Base-by-base conservation (phyloP, 2,329 filamentous ascomycete species). In the Cladophialophora bantiana region DNA sequence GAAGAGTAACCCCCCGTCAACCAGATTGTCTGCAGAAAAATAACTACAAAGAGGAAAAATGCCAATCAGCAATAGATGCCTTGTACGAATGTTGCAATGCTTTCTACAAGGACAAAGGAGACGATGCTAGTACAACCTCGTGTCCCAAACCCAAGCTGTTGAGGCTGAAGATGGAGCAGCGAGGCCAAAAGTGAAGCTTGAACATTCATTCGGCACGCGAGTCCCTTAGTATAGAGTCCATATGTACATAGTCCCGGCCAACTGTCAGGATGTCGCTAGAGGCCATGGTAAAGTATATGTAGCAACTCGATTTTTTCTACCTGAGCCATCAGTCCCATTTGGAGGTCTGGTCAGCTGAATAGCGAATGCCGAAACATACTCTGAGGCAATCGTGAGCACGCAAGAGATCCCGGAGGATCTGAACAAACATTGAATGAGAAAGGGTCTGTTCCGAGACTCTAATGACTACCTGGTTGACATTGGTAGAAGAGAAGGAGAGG, bases 341-440 rank as follows among this genome's bases (percentile, higher is more conserved):
- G 78, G 77, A 75, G 82, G 79, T 86, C 83, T 85, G 89, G 88
- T 81, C 89, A 91, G 88, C 84, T 84, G 81, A 84, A 86, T 83
- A 89, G 87, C 86, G 86, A 90, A 88, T 87, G 89, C 85, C 59
- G 40, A 56, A 83, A 83, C 81, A 83, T 84, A 87, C 78, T 91
- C 92, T 96, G 92, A 90, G 94, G 91, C 91, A 85, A 91, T 93
- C 92, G 89, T 94, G 93, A 99, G 95, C 95, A 92, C 94, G 94
- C 92, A 84, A 83, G 90, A 94, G 91, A 86, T 84, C 90, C 87
- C 82, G 84, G 80, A 80, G 85, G 89, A 68, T 87, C 92, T 96
- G 91, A 92, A 91, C 89, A 93, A 93, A 91, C 87, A 98, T 86
- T 92, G 92, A 94, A 77, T 15, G 35, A 26, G 34, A 54, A 26